Evolutionary conservation across 805 yeast species (phyloP).

Genomic region (Babjeviella inositovora): DNA sequence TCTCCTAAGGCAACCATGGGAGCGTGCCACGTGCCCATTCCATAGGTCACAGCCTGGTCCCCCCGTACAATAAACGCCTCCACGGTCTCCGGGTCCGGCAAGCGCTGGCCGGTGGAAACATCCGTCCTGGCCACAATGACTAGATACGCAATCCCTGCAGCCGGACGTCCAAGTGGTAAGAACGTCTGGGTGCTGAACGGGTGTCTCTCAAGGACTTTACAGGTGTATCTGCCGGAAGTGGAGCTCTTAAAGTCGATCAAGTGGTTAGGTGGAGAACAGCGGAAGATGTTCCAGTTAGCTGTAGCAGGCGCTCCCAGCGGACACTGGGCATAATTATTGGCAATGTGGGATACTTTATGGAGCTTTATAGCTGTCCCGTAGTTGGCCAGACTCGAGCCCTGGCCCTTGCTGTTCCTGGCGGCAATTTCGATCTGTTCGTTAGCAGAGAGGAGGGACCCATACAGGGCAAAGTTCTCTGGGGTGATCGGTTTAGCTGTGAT

Average conservation of each 20-base stretch:
- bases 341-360: constrained; percentile 54
- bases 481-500: constrained; percentile 43
- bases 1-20: constrained; percentile 82
- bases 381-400: too few relatives aligned
- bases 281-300: constrained; percentile 70
- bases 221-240: constrained; percentile 15
- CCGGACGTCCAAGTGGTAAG: constrained; percentile 67
- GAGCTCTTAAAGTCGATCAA: constrained; percentile 14
- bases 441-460: constrained; percentile 69
- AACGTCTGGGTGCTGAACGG: constrained; percentile 84
- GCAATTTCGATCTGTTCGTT: constrained; percentile 45
- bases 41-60: constrained; percentile 82
- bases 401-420: constrained; percentile 18
- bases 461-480: constrained; percentile 47
- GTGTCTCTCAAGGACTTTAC: constrained; percentile 77
- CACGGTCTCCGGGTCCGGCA: constrained; percentile 48
- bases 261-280: constrained; percentile 67
- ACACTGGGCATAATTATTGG: constrained; percentile 29
- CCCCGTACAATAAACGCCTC: constrained; percentile 67
- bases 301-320: constrained; percentile 30
- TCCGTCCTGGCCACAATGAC: constrained; percentile 66
- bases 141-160: constrained; percentile 36
- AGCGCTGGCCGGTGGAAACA: constrained; percentile 12
- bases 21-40: constrained; percentile 84
- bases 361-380: constrained; percentile 88